A percentile compares a stretch with the other conserved stretches of the same genome.
These are phyloP conservation scores for Exsudoporus frostii DNA, from an alignment of 768 basidiomycete species.

Conservation along the genomic window DNA sequence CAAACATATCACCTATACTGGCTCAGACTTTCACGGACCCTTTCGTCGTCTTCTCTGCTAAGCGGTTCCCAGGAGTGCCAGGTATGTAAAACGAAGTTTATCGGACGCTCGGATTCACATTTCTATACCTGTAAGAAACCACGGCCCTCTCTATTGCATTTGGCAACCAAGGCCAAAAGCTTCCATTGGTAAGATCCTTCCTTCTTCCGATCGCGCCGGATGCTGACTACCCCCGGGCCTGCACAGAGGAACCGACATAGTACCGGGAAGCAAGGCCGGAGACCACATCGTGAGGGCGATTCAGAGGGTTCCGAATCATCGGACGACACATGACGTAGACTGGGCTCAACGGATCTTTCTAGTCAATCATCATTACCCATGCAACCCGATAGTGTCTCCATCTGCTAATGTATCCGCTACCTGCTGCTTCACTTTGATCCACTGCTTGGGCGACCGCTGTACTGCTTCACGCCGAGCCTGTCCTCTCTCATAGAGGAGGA, in stretches of 20 bases:
- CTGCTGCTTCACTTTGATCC: constrained; percentile 15
- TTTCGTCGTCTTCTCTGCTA: constrained; percentile 88
- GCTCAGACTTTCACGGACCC: constrained; percentile 81
- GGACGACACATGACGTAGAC: constrained; percentile 43
- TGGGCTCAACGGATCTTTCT: constrained; percentile 7
- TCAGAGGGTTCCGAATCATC: constrained; percentile 71
- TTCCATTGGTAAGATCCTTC: constrained; percentile 66
- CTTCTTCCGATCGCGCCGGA: constrained; percentile 21
- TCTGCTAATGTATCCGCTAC: constrained; percentile 26
- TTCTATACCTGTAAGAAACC: constrained; percentile 53
- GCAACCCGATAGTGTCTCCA: constrained; percentile 16
- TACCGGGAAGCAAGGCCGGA: constrained; percentile 54
- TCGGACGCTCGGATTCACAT: constrained; percentile 16
- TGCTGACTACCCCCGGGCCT: constrained; percentile 19
- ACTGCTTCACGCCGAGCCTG: constrained; percentile 24
- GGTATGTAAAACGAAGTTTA: constrained; percentile 44
- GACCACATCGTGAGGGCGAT: constrained; percentile 54
- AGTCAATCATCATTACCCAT: constrained; percentile 23
- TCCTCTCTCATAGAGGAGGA: constrained; percentile 35
- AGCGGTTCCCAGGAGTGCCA: constrained; percentile 93
- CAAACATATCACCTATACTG: constrained; percentile 67
- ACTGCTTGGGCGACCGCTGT: constrained; percentile 16
- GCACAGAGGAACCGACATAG: constrained; percentile 78
- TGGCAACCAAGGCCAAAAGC: constrained; percentile 86
- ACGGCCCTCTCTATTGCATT: constrained; percentile 86